Base-by-base conservation (phyloP, 2,329 filamentous ascomycete species). In the Botrytis aclada region DNA sequence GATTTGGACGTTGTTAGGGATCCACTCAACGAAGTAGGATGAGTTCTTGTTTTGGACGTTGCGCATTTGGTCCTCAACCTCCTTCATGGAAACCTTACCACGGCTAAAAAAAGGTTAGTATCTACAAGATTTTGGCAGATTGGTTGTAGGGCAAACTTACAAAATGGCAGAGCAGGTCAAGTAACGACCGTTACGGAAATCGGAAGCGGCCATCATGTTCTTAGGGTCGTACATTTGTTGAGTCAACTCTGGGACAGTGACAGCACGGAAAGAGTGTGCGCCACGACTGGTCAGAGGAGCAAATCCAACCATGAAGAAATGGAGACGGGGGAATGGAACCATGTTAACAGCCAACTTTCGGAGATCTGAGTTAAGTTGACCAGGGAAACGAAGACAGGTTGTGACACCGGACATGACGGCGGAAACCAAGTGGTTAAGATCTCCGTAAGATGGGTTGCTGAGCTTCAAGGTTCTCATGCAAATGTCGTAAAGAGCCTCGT, bases 231-330 rank as follows among this genome's bases (percentile, higher is more conserved):
- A 99, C 94, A 99, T 98, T 86, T 99, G 96, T 89, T 99, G 96
- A 82, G 96, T 98, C 84, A 99, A 90, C 89, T 99, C 96, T 74
- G 96, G 95, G 76, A 99, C 96, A 82, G 92, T 95, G 85, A 98
- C 93, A 79, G 96, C 95, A 83, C 96, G 96, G 95, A 98, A 99
- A 80, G 93, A 94, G 89, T 97, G 86, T 79, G 95, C 92, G 81
- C 91, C 91, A 85, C 92, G 92, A 86, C 94, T 97, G 84, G 96
- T 99, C 82, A 99, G 90, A 83, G 96, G 96, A 85, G 96, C 95
- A 84, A 99, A 99, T 85, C 96, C 96, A 84, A 99, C 96, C 96
- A 99, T 99, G 92, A 99, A 99, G 92, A 99, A 99, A 87, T 99
- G 96, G 77, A 99, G 94, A 94, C 96, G 96, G 80, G 96, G 96